phyloP scores from a whole-genome alignment of 2,329 filamentous ascomycete species.

The Talaromyces sp. region DNA sequence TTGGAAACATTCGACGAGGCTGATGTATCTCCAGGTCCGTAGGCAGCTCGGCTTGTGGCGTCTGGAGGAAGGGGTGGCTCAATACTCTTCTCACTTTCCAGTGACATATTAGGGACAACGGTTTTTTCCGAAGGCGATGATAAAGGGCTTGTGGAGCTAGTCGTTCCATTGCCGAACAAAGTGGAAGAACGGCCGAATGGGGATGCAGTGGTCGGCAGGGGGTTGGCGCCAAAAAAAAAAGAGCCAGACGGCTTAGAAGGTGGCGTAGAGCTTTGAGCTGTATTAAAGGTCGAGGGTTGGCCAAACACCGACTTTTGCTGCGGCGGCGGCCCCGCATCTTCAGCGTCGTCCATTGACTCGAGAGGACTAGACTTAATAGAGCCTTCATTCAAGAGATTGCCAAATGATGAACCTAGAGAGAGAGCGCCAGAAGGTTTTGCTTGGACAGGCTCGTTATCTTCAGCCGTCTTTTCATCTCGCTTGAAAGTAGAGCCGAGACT shows the following conservation, averaged over 20 bases:
- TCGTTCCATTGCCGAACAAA: constrained; percentile 20
- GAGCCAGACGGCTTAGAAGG: constrained; percentile 25
- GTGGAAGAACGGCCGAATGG: constrained; percentile 27
- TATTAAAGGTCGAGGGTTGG: constrained; percentile 22
- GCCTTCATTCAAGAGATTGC: constrained; percentile 32
- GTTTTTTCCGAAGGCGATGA: constrained; percentile 30
- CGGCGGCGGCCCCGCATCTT: constrained; percentile 18
- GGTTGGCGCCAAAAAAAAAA: constrained; percentile 32
- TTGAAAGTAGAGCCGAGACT: constrained; percentile 41
- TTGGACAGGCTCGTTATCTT: constrained; percentile 25
- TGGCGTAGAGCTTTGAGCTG: constrained; percentile 17
- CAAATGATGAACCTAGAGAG: constrained; percentile 34
- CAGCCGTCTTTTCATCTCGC: constrained; percentile 33
- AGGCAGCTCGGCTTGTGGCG: constrained; percentile 40
- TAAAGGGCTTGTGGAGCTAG: constrained; percentile 21
- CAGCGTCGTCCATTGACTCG: constrained; percentile 34
- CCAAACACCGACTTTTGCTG: constrained; percentile 18
- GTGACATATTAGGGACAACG: constrained; percentile 19
- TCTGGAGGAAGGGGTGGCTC: constrained; percentile 43
- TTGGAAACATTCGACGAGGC: constrained; percentile 40
- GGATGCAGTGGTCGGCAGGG: constrained; percentile 18
- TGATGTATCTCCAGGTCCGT: constrained; percentile 45
- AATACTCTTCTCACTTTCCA: constrained; percentile 26
- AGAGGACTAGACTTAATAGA: constrained; percentile 27
- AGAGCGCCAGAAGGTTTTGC: constrained; percentile 28